phyloP scores from a whole-genome alignment of 257 asterid genomes.

The Thymus mandschuricus region DNA sequence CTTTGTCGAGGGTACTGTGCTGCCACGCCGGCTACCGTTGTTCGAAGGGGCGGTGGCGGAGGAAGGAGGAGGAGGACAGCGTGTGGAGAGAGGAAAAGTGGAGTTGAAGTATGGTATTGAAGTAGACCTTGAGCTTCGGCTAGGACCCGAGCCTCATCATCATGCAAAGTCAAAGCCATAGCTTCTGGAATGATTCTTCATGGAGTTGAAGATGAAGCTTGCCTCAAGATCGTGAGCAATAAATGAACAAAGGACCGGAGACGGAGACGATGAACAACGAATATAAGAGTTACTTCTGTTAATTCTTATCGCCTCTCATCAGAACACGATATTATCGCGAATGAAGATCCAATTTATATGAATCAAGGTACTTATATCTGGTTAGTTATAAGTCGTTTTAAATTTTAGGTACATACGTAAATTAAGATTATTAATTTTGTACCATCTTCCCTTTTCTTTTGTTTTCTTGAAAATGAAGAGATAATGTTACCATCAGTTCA shows the following conservation, averaged over 20 bases:
- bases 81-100: constrained; percentile 13
- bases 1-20: not conserved
- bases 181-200: not conserved
- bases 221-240: not conserved
- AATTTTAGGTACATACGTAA: not conserved
- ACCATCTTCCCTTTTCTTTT: not conserved
- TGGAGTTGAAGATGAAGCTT: not conserved
- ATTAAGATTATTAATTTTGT: not conserved
- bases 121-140: constrained; percentile 54
- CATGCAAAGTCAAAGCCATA: constrained; percentile 36
- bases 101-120: constrained; percentile 25
- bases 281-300: no score
- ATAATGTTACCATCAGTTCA: not conserved
- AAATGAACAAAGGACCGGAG: no score
- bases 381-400: constrained; percentile 30
- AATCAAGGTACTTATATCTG: constrained; percentile 10
- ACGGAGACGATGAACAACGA: no score
- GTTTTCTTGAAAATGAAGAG: not conserved
- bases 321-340: not conserved
- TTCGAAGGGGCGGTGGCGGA: constrained; percentile 33
- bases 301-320: no score
- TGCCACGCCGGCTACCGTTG: constrained; percentile 28
- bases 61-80: constrained; percentile 16
- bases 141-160: constrained; percentile 47
- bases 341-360: not conserved